A percentile compares a stretch with the other conserved stretches of the same genome.
phyloP scores from a whole-genome alignment of 805 yeast genomes.

The Barnettozyma sp. region DNA sequence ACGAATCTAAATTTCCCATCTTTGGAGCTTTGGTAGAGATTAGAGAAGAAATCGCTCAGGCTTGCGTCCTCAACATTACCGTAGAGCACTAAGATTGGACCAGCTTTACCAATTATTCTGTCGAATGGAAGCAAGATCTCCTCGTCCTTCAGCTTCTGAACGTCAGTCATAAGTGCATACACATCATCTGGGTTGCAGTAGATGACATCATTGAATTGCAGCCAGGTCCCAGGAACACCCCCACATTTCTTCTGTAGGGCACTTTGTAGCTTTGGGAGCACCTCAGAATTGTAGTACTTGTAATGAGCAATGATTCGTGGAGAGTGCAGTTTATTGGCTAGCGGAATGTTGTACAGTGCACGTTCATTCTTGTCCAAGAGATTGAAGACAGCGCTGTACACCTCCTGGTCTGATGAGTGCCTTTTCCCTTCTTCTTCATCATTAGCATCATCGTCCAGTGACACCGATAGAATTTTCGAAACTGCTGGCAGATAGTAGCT shows the following conservation, averaged over 20 bases:
- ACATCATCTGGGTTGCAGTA: constrained; percentile 68
- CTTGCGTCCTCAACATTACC: constrained; percentile 49
- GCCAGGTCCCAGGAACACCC: constrained; percentile 37
- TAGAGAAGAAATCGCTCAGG: constrained; percentile 51
- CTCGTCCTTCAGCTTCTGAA: constrained; percentile 12
- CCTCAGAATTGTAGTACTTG: constrained; percentile 37
- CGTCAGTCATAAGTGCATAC: constrained; percentile 64
- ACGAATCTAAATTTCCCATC: constrained; percentile 64
- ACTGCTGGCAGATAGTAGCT: constrained; percentile 12
- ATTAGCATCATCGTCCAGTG: constrained; percentile 8
- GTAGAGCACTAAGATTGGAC: constrained; percentile 57
- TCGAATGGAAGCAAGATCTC: constrained; percentile 42
- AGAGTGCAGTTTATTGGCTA: constrained; percentile 36
- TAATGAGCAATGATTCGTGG: constrained; percentile 65
- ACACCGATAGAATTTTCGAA: constrained; percentile 11
- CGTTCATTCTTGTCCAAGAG: constrained; percentile 16
- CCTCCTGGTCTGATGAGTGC: constrained; percentile 14
- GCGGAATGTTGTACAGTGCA: constrained; percentile 20
- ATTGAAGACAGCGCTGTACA: constrained; percentile 15
- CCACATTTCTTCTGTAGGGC: constrained; percentile 20
- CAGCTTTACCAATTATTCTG: constrained; percentile 49
- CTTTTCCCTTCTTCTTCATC: constrained; percentile 5
- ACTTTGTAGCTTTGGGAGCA: constrained; percentile 25
- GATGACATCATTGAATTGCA: constrained; percentile 42
- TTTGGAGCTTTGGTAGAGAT: constrained; percentile 51